A percentile compares a stretch with the other conserved stretches of the same genome.
These are phyloP conservation scores for Rhododendron henanense DNA, from an alignment of 148 eudicot genomes.

Conservation along the genomic window DNA sequence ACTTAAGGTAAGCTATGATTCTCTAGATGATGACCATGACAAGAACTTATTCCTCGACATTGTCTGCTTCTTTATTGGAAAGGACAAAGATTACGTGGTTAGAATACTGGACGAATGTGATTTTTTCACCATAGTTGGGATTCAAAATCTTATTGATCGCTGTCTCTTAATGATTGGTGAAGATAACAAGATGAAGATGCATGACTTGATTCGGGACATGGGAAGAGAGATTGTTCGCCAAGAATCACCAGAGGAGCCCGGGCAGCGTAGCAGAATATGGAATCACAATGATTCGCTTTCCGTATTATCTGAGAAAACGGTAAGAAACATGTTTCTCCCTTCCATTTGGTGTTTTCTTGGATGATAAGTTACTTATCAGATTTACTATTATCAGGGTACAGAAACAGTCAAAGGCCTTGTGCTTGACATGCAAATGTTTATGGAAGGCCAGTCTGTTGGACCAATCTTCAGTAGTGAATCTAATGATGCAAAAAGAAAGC, in stretches of 20 bases:
- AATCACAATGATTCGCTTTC: background rate
- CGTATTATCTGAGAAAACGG: background rate
- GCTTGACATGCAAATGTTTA: background rate
- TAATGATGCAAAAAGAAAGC: background rate
- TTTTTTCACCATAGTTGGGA: constrained; percentile 9
- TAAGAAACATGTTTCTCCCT: background rate
- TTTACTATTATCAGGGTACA: background rate
- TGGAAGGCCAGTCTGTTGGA: background rate
- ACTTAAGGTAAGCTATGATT: constrained; percentile 13
- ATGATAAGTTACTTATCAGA: background rate
- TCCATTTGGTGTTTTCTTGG: background rate
- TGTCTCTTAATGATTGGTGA: constrained; percentile 6
- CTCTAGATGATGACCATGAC: constrained; percentile 22
- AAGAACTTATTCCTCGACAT: constrained; percentile 21
- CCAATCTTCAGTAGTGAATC: background rate
- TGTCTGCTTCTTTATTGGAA: constrained; percentile 19
- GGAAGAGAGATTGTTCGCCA: constrained; percentile 13
- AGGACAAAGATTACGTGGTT: constrained; percentile 4
- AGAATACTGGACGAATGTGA: constrained; percentile 10
- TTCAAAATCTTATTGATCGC: constrained; percentile 3
- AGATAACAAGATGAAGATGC: constrained; percentile 4
- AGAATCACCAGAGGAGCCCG: constrained; percentile 6
- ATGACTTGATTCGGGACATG: constrained; percentile 11
- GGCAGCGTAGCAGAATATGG: constrained; percentile 12
- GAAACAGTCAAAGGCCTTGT: background rate